phyloP scores from a whole-genome alignment of 108 stramenopile species.

The Skeletonema potamos region DNA sequence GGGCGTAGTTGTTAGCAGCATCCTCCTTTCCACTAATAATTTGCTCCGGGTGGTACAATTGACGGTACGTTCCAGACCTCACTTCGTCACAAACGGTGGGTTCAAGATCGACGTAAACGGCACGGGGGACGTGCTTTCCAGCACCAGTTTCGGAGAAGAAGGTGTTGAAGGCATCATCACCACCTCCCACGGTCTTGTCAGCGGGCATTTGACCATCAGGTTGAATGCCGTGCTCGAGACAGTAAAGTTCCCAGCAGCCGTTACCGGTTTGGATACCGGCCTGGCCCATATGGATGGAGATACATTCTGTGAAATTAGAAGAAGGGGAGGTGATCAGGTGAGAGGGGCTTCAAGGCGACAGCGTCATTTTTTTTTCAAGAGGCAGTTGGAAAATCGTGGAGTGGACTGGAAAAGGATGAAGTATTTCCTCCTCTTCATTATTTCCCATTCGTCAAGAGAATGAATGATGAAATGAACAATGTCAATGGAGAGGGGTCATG shows the following conservation, averaged over 20 bases:
- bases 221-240: constrained; percentile 97
- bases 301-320: constrained; percentile 56
- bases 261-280: constrained; percentile 97
- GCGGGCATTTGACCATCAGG: constrained; percentile 93
- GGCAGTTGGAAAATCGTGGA: not conserved
- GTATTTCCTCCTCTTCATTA: not conserved
- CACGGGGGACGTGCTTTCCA: constrained; percentile 99
- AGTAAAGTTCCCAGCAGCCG: constrained; percentile 98
- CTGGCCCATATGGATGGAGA: constrained; percentile 92
- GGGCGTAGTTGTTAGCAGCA: constrained; percentile 99
- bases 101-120: constrained; percentile 97
- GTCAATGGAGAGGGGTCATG: not conserved
- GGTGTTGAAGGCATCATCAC: constrained; percentile 94
- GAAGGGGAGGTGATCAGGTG: not conserved
- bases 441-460: constrained; percentile 1
- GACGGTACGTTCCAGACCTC: constrained; percentile 84
- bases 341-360: not conserved
- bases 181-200: constrained; percentile 76
- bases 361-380: not conserved
- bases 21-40: constrained; percentile 99
- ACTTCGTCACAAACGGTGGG: constrained; percentile 97
- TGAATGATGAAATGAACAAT: not conserved
- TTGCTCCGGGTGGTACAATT: constrained; percentile 99
- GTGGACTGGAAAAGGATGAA: not conserved
- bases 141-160: constrained; percentile 98